Base-by-base conservation (phyloP, 2,329 filamentous ascomycete genomes). In the Allantophomopsis lycopodina region DNA sequence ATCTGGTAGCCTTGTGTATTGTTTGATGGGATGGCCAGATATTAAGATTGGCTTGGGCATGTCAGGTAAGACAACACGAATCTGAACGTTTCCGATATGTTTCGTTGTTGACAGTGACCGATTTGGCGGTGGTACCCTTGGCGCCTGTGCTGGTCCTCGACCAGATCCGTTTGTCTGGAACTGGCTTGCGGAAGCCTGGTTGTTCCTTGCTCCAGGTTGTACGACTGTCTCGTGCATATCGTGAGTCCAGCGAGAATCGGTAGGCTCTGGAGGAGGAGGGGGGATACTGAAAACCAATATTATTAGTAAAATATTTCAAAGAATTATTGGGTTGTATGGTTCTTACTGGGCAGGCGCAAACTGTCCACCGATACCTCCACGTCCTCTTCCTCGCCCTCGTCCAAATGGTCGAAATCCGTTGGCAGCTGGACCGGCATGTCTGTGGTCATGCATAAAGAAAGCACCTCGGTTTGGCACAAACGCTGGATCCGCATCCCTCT, bases 371-470 rank as follows among this genome's bases (percentile, higher is more conserved):
- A 72, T 71, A 52, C 60, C 74, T 52, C 58, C 68, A 51, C 60
- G 59, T 37, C 76, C 84, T 59, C 74, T 67, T 47, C 76, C 70
- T 44, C 71, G 65, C 31, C 76, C 79, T 59, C 79, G 71, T 23
- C 73, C 73, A 57, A 79, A 82, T 11, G 79, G 74, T 42, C 83
- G 71, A 60, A 89, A 86, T 39, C 82, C 82, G 60, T 88, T 89
- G 39, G 79, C 73, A 48, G 78, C 76, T 35, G 79, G 73, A n/a
- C 81, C 81, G 41, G 82, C 75, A 50, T 85, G 79, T 45, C 86
- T 76, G 54, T 91, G 85, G 57, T 96, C 91, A 60, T 96, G 89
- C 76, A 96, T 87, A 65, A 95, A 96, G 67, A 96, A 96, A 45
- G 84, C 81, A 43, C 91, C 91, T 48, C 89, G 72, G 54, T 93